Percentiles rank a stretch among this genome's conserved stretches.
These are phyloP conservation scores for Penicillium aurantiogriseum DNA, from an alignment of 2,329 filamentous ascomycete species.

Conservation along the genomic window DNA sequence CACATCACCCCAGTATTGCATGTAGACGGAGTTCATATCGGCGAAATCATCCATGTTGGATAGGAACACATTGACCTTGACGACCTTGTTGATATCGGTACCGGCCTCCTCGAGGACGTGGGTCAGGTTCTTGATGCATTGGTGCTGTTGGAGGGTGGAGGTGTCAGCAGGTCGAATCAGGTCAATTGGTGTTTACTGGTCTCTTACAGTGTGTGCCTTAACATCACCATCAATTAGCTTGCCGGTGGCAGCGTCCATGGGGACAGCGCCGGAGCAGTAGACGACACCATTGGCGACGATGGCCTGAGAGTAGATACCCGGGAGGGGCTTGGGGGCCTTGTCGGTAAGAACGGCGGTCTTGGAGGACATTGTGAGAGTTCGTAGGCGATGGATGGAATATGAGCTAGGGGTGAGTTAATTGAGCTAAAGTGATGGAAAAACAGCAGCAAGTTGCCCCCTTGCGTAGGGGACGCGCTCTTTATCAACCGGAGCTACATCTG, in stretches of 20 bases:
- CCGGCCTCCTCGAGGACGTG: constrained; percentile 62
- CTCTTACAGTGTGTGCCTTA: constrained; percentile 52
- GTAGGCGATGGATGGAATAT: background rate
- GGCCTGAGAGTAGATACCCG: constrained; percentile 59
- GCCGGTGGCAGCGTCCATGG: constrained; percentile 55
- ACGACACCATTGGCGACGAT: constrained; percentile 64
- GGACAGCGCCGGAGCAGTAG: constrained; percentile 67
- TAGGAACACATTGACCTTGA: constrained; percentile 68
- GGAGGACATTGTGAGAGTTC: constrained; percentile 31
- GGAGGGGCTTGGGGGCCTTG: constrained; percentile 53
- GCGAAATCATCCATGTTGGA: constrained; percentile 65
- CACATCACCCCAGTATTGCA: constrained; percentile 62
- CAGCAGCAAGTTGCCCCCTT: background rate
- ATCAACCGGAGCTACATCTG: background rate
- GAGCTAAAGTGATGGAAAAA: background rate
- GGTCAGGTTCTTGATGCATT: constrained; percentile 59
- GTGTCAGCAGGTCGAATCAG: background rate
- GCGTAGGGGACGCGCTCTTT: background rate
- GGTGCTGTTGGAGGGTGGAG: constrained; percentile 37
- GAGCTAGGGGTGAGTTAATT: background rate
- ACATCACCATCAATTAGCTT: constrained; percentile 58
- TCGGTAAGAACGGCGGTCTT: constrained; percentile 46
- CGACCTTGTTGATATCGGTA: constrained; percentile 57
- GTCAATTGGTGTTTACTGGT: background rate
- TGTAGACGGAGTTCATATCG: constrained; percentile 82